Evolutionary conservation across 2,329 filamentous ascomycete genomes (phyloP).

Genomic region (Macrophomina tecta): DNA sequence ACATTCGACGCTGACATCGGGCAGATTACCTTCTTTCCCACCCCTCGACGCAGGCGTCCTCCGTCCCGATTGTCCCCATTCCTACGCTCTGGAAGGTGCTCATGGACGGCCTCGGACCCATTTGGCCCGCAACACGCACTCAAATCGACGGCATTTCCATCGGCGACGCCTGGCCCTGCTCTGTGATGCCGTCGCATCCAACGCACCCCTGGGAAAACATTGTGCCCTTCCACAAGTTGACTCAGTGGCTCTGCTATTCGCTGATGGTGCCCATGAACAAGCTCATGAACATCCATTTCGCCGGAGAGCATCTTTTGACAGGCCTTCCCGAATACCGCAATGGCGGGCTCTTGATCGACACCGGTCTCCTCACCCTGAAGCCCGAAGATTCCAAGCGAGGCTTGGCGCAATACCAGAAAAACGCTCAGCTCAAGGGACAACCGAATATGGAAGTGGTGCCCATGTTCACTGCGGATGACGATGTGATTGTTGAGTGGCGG

Average conservation of each 20-base stretch:
- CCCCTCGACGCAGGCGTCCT: constrained; percentile 85
- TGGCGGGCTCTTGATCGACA: constrained; percentile 84
- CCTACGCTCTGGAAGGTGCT: constrained; percentile 90
- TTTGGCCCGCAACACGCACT: constrained; percentile 89
- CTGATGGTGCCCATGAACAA: constrained; percentile 90
- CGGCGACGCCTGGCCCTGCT: constrained; percentile 94
- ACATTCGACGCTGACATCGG: constrained; percentile 30
- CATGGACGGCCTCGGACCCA: constrained; percentile 82
- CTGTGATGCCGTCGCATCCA: constrained; percentile 77
- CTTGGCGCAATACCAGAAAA: constrained; percentile 70
- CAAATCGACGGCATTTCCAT: constrained; percentile 85
- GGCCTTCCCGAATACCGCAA: constrained; percentile 93
- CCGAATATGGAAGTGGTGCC: constrained; percentile 77
- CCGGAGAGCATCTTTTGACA: constrained; percentile 82
- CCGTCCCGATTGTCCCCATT: constrained; percentile 83
- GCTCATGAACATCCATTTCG: constrained; percentile 79
- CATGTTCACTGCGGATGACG: constrained; percentile 74
- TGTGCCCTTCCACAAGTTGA: constrained; percentile 91
- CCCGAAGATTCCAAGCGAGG: constrained; percentile 72
- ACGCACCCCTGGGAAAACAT: constrained; percentile 78
- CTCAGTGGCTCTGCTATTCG: constrained; percentile 93
- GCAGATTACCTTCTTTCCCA: constrained; percentile 91
- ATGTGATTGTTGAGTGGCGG: constrained; percentile 81
- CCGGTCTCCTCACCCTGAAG: constrained; percentile 80
- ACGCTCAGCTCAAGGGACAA: constrained; percentile 73